These are phyloP conservation scores for Immersiella caudata DNA, from an alignment of 495 filamentous ascomycete species.

Conservation along the genomic window DNA sequence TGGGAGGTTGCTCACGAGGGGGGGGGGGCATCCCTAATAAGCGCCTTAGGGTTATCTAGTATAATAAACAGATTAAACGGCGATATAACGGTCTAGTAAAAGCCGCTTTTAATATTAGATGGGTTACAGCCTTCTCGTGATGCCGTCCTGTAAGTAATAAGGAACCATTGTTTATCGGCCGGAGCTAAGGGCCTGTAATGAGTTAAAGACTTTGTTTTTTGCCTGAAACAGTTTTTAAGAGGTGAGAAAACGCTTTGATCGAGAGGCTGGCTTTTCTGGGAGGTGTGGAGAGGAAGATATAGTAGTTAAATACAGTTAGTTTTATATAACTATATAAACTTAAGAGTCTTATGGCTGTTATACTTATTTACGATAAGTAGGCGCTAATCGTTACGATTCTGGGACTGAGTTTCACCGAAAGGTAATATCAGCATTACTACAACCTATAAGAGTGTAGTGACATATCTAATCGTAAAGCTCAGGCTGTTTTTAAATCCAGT, in stretches of 20 bases:
- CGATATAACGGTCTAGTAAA: slow-evolving; percentile 11
- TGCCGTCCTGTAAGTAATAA: too few relatives aligned
- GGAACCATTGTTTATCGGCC: too few relatives aligned
- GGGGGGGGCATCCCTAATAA: not conserved
- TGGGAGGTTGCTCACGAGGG: too few relatives aligned
- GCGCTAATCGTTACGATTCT: slow-evolving; percentile 7
- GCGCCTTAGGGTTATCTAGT: slow-evolving; percentile 12
- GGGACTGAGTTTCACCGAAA: slow-evolving; percentile 9
- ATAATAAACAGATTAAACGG: not conserved
- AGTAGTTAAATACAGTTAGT: slow-evolving; percentile 12
- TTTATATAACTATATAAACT: not conserved
- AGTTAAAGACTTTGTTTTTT: not conserved
- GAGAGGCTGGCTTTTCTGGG: too few relatives aligned
- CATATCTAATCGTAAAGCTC: slow-evolving; percentile 8
- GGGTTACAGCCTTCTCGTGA: too few relatives aligned
- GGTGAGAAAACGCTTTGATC: slow-evolving; percentile 10
- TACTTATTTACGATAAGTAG: too few relatives aligned
- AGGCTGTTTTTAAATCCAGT: not conserved
- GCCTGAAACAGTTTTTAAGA: slow-evolving; percentile 2
- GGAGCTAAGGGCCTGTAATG: not conserved
- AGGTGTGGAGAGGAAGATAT: slow-evolving; percentile 18
- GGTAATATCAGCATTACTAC: slow-evolving; percentile 7
- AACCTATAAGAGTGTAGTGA: too few relatives aligned
- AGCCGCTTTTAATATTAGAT: too few relatives aligned
- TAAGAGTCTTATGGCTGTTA: not conserved